Conservation (phyloP, 768 basidiomycete species). For the Ramaria sp. region DNA sequence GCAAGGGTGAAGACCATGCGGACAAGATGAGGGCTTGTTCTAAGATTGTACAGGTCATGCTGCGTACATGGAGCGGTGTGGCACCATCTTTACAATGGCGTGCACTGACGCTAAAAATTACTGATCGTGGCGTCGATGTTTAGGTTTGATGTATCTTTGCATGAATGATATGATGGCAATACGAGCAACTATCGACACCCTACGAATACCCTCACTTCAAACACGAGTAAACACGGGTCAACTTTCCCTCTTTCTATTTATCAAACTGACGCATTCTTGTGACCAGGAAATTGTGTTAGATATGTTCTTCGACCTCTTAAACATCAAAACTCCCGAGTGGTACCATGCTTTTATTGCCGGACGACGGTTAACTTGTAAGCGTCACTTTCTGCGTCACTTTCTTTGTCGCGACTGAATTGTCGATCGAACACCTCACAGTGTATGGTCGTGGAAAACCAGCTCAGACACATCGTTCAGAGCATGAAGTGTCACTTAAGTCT, state of each 20-base stretch:
- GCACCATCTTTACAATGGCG: slow-evolving; percentile 8
- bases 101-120: neutral
- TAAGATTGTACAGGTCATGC: slow-evolving; percentile 68
- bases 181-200: slow-evolving; percentile 69
- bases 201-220: slow-evolving; percentile 81
- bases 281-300: slow-evolving; percentile 82
- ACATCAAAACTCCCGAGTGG: slow-evolving; percentile 89
- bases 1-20: slow-evolving; percentile 65
- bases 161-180: slow-evolving; percentile 83
- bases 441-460: slow-evolving; percentile 5
- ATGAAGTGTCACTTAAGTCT: neutral
- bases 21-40: slow-evolving; percentile 73
- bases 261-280: neutral
- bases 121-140: slow-evolving; percentile 7
- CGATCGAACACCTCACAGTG: slow-evolving; percentile 12
- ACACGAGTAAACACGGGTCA: slow-evolving; percentile 48
- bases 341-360: slow-evolving; percentile 88
- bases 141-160: slow-evolving; percentile 88
- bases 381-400: slow-evolving; percentile 24
- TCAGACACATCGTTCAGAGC: neutral
- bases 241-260: neutral
- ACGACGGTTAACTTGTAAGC: slow-evolving; percentile 73
- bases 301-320: slow-evolving; percentile 87
- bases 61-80: slow-evolving; percentile 91
- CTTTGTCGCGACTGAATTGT: slow-evolving; percentile 5